Evolutionary conservation across 208 protist genomes (phyloP), one percentile per base, ranked within the genome.

Genomic region (Endotrypanum monterogeii): DNA sequence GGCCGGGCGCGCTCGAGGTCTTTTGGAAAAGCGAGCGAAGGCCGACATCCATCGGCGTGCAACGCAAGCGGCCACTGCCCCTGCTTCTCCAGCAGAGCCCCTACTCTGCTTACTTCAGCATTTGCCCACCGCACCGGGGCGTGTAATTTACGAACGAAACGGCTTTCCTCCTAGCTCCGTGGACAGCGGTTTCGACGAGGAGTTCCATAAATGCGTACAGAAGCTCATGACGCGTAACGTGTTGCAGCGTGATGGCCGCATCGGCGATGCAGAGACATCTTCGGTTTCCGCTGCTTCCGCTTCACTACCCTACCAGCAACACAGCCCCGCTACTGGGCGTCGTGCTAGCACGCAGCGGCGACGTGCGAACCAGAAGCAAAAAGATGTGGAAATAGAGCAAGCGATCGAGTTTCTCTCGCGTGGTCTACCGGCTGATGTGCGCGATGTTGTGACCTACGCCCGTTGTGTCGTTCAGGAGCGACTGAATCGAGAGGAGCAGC

Each of bases 81-180:
- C 73, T 3, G 39, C 73, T 3, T 52, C 78, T 2, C 73, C 61
- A 23, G 51, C 78, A 4, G 25, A 48, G 32, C 71, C 69, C 32
- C 63, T 76, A 11, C 50, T 81, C 28, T 44, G 58, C 58, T 28
- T 67, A 8, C 54, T 84, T 54, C 16, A 44, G n/a, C 50, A 68
- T 23, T 65, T 87, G 9, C 79, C 79, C 14, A 57, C 32, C 7
- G 66, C 78, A 14, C 54, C 79, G n/a, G 79, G 80, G 0, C 78
- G 78, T 28, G 89, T 79, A 4, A 82, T 91, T 37, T 89, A 94
- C 79, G 82, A 89, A 67, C 76, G 78, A 39, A 67, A 66, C 54
- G 57, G 54, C 44, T 92, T 86, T 61, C 89, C 89, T 7, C 39
- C 63, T 11, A 86, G 86, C 46, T 37, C 65, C 20, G 55, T 25